Evolutionary conservation across 2,329 filamentous ascomycete genomes (phyloP), one percentile per base, ranked within the genome.

Genomic region (Fusarium nanum): DNA sequence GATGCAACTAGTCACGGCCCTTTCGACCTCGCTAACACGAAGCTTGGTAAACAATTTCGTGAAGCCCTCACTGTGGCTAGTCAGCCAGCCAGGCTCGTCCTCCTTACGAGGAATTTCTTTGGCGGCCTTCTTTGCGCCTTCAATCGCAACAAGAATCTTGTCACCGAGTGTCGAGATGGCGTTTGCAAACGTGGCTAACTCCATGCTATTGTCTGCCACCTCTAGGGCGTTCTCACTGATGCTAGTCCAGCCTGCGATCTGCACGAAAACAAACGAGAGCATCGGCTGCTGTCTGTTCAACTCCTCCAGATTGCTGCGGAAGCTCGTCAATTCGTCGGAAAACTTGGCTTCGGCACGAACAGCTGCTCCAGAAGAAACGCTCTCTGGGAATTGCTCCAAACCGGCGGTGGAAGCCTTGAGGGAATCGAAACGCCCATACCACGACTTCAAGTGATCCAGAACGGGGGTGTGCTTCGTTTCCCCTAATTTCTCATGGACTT

Each of bases 121-220:
- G 11, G 88, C 81, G 4, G 84, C 81, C 64, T 87, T 87, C 61
- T 88, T 87, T 47, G 92, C 85, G 68, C 90, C 88, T 78, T 98
- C 93, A 49, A 97, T 85, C 2, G 92, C 91, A 37, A 95, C 91
- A 3, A 98, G 88, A 28, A 95, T 87, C 52, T 88, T 88, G 78
- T 97, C 92, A 48, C 91, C 87, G n/a, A 92, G 83, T 2, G 80
- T 86, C 40, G 92, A 87, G 3, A 93, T 79, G 6, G 85, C 82
- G 16, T 85, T 80, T 44, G 89, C 87, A 46, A 94, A 86, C 1
- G 80, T 76, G 20, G 84, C 69, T 18, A 83, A 62, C 20, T 77
- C 72, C 25, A 72, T 60, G 4, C 50, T 63, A 9, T 70, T 34
- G 6, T 53, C 47, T 3, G 52, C 42, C 6, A 52, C 16, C 11